Evolutionary conservation across 345 rosid genomes (phyloP), one percentile per base, ranked within the genome.

Genomic region (Eucalyptus decipiens): DNA sequence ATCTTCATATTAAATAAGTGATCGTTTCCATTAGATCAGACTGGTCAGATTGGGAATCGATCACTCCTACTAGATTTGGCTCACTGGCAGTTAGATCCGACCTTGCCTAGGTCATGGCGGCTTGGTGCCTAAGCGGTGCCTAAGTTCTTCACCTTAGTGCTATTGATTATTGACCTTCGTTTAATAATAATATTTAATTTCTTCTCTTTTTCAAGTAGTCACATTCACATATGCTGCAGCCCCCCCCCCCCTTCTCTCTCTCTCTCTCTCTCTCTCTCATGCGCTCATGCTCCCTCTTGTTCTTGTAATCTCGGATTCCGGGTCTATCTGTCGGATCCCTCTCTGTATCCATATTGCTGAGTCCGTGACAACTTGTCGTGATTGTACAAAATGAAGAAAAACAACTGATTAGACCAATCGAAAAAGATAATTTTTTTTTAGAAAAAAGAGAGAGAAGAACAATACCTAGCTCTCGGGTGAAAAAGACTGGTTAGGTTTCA

Each of bases 1-100:
- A 52, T 21, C 11, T 52, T 52, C 26, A 52, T 52, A 0, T 52
- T 19, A 52, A 52, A 52, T 4, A 52, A 52, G 26, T 21, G 0
- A 19, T 8, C 2, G 0, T 52, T 52, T 52, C 1, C 26, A 21
- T 21, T 52, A 21, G 5, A 52, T 52, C 1, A 0, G 1, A 52
- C 1, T 0, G 11, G 26, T 4, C 0, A 11, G 11, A 52, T 0
- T 8, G 26, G 0, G 2, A 52, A 21, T 52, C 0, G 0, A 0
- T 52, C 11, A 30, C 72, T 0, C 0, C 0, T 62, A 15, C 5
- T 16, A 14, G 5, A 65, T n/a, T 65, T 65, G 76, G 40, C 21
- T 65, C 19, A 65, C 0, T 0, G 0, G 4, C 2, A 14, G 2
- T 65, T 15, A n/a, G 19, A n/a, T 65, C 11, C 34, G 0, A n/a